phyloP scores from a whole-genome alignment of 345 rosid genomes.

The Passiflora organensis region DNA sequence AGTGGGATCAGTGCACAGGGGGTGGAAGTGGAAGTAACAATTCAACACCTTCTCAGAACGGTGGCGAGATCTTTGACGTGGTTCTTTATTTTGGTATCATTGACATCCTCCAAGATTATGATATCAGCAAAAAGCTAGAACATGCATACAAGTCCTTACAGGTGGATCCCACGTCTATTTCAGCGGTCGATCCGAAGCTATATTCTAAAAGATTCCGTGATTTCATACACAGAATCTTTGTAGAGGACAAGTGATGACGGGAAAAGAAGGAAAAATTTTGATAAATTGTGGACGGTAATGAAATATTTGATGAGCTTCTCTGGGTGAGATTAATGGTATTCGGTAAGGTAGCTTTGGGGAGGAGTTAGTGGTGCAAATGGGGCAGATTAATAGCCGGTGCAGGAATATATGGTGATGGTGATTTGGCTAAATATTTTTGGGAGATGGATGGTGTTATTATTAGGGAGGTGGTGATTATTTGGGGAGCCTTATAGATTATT shows the following conservation, averaged over 20 bases:
- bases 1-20: slow-evolving; percentile 32
- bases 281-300: not conserved
- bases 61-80: slow-evolving; percentile 21
- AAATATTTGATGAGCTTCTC: not conserved
- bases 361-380: not conserved
- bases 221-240: slow-evolving; percentile 24
- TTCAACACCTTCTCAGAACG: slow-evolving; percentile 13
- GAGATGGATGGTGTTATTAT: too few relatives aligned
- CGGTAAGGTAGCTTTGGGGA: not conserved
- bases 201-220: slow-evolving; percentile 28
- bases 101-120: slow-evolving; percentile 35
- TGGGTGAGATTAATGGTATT: not conserved
- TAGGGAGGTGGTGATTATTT: too few relatives aligned
- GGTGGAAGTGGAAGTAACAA: slow-evolving; percentile 10
- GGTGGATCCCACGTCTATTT: slow-evolving; percentile 32
- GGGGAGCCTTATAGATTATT: too few relatives aligned
- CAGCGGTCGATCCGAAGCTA: slow-evolving; percentile 32
- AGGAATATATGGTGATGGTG: not conserved
- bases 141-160: slow-evolving; percentile 37
- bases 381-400: not conserved
- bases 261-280: not conserved
- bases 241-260: slow-evolving; percentile 14
- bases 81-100: slow-evolving; percentile 28
- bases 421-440: not conserved
- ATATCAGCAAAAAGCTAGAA: slow-evolving; percentile 30